phyloP scores from a whole-genome alignment of 2,329 filamentous ascomycete genomes.

The Fusarium odoratissimum region DNA sequence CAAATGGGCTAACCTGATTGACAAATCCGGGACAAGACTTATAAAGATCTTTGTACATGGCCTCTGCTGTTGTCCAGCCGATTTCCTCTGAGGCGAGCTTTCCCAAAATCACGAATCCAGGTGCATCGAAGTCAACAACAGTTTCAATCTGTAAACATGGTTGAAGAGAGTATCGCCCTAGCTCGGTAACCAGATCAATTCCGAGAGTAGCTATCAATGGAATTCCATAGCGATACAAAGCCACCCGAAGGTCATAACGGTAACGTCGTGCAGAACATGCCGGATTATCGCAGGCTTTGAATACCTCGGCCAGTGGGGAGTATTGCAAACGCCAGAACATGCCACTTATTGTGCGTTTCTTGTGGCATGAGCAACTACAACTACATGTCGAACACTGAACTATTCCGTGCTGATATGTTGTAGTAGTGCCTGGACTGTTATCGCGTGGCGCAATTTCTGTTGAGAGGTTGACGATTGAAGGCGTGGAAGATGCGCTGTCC shows the following conservation, averaged over 20 bases:
- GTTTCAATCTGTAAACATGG: conserved; percentile 5
- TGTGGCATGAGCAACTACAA: conserved; percentile 9
- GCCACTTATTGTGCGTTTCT: neutral
- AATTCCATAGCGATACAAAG: neutral
- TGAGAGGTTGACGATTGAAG: neutral
- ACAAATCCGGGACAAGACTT: neutral
- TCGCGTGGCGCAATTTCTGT: neutral
- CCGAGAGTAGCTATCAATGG: neutral
- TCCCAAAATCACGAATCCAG: neutral
- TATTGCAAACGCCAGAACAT: conserved; percentile 13
- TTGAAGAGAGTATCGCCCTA: conserved; percentile 2
- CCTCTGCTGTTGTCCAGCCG: neutral
- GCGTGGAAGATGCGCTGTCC: accelerated
- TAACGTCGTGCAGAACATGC: neutral
- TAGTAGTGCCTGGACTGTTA: accelerated
- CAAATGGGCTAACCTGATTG: neutral
- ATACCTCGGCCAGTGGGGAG: neutral
- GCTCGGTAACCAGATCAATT: neutral
- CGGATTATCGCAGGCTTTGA: neutral
- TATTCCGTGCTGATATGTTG: accelerated
- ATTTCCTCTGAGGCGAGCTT: accelerated
- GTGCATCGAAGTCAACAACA: neutral
- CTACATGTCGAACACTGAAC: accelerated
- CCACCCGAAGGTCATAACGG: neutral
- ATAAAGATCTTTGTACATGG: neutral